Evolutionary conservation across 306 rosid species (phyloP), one percentile per base, ranked within the genome.

Genomic region (Citrullus mucosospermus): DNA sequence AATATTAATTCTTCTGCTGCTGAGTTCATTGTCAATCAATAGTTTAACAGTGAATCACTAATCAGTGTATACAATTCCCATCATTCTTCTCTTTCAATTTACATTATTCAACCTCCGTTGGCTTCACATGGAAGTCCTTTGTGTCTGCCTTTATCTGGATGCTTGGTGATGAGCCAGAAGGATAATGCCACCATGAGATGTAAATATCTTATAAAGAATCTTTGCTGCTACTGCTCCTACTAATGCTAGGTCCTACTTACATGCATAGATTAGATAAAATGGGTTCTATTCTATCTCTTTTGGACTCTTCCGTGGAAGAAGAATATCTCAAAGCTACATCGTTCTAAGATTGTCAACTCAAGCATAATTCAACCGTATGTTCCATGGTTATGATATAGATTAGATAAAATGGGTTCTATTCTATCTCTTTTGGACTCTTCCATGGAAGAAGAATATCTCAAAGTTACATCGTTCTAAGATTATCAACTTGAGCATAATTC

Each of bases 1-100:
- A 73, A 51, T 53, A 53, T 73, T 73, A 62, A 32, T 73, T 73
- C 78, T 73, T 73, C 48, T 73, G 22, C 46, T 73, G 43, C 25
- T 50, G 61, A 73, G 34, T 48, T 48, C 76, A 46, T 2, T 71
- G 54, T 71, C 6, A 3, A 25, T 25, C 22, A 14, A 15, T 30
- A 17, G 62, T 50, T 15, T 32, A 16, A 50, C 43, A 28, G 25
- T 73, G 46, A 22, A 22, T 22, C 22, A 22, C 22, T 22, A 20
- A 43, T 43, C 75, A 2, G 5, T 46, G 55, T 72, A 50, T 72
- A 67, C 60, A 48, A 14, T 28, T 6, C 58, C 41, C n/a, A 71
- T 71, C 20, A 50, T 50, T 30, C 25, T 69, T 22, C 11, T 9
- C 75, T 41, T 69, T 69, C 55, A 38, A 39, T 39, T 39, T 67